These are phyloP conservation scores for Triangularia verruculosa DNA, from an alignment of 2,329 filamentous ascomycete genomes.

Conservation along the genomic window DNA sequence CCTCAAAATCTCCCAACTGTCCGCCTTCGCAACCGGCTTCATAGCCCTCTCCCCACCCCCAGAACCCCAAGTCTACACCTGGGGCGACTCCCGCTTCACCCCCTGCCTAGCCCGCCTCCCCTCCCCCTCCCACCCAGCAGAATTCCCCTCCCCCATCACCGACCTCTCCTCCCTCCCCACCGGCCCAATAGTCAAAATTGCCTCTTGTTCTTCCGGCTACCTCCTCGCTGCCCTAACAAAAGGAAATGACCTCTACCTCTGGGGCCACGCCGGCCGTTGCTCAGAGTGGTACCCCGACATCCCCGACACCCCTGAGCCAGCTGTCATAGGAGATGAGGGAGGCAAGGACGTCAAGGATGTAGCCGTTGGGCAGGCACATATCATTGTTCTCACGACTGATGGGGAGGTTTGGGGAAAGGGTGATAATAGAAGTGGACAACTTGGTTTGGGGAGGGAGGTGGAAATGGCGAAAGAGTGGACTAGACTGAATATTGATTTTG, in stretches of 20 bases:
- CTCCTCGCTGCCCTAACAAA: constrained; percentile 55
- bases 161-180: constrained; percentile 51
- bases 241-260: constrained; percentile 58
- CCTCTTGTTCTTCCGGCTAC: constrained; percentile 50
- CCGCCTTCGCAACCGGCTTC: constrained; percentile 50
- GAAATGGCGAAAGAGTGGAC: constrained; percentile 35
- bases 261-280: constrained; percentile 47
- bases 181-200: constrained; percentile 52
- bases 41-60: constrained; percentile 36
- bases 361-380: constrained; percentile 56
- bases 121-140: constrained; percentile 31
- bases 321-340: constrained; percentile 40
- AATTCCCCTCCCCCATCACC: constrained; percentile 45
- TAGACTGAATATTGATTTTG: constrained; percentile 28
- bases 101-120: constrained; percentile 54
- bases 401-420: constrained; percentile 55
- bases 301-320: constrained; percentile 39
- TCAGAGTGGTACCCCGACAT: constrained; percentile 33
- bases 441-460: constrained; percentile 43
- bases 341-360: constrained; percentile 55
- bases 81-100: constrained; percentile 58
- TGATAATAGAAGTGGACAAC: constrained; percentile 56
- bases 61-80: constrained; percentile 44
- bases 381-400: constrained; percentile 51
- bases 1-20: constrained; percentile 38